Conservation (phyloP, 169 alveolate genomes). For the Cryptosporidium felis region DNA sequence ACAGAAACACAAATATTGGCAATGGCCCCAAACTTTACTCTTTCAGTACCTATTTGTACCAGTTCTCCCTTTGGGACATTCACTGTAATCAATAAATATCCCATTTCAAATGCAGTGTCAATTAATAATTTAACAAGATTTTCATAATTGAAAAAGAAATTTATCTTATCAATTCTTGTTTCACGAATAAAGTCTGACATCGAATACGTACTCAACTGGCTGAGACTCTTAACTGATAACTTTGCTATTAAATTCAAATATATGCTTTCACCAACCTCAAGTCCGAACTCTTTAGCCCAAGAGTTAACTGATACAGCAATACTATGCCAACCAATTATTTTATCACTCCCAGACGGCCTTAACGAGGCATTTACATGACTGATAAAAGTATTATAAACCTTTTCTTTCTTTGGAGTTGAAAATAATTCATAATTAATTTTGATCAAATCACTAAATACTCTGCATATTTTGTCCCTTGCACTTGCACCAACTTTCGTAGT, state of each 20-base stretch:
- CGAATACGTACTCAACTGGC: not conserved
- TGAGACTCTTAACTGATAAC: slow-evolving; percentile 12
- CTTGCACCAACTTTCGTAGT: not conserved
- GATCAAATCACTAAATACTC: slow-evolving; percentile 17
- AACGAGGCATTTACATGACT: not conserved
- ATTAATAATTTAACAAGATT: not conserved
- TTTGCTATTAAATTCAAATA: slow-evolving; percentile 2
- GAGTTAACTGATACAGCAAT: not conserved
- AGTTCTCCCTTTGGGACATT: not conserved
- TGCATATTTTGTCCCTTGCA: not conserved
- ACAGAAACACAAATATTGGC: not conserved
- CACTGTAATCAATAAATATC: not conserved
- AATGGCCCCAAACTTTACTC: not conserved
- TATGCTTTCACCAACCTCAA: not conserved
- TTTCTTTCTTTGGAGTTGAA: slow-evolving; percentile 2
- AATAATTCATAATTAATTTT: not conserved
- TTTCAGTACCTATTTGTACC: not conserved
- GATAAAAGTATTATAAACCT: not conserved
- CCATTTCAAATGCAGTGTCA: slow-evolving; percentile 17
- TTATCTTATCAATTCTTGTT: slow-evolving; percentile 1
- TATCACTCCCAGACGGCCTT: not conserved
- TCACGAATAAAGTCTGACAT: slow-evolving; percentile 11
- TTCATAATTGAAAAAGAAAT: slow-evolving; percentile 34
- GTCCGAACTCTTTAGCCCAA: slow-evolving; percentile 30
- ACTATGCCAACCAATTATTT: slow-evolving; percentile 33